Base-by-base conservation (phyloP, 345 rosid species). In the Citropsis articulata region DNA sequence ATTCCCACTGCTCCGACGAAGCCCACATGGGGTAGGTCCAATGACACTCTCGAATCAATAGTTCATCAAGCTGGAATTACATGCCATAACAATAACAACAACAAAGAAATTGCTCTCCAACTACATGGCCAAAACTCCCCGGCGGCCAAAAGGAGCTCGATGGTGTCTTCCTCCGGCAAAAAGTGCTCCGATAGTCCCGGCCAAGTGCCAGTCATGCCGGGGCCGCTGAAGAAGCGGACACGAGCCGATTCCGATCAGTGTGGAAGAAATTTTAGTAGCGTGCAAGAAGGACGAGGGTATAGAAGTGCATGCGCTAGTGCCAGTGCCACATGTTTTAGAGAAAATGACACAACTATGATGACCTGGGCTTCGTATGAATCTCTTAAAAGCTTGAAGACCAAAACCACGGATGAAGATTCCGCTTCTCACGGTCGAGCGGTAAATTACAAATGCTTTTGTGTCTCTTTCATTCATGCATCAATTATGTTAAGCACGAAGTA, bases 341-440 rank as follows among this genome's bases (percentile, higher is more conserved):
- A 81, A 6, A 83, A 79, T 22, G 86, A 86, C n/a, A 66, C 68
- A 7, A 81, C 82, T 6, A 77, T 71, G 79, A 82, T 71, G 88
- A 83, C 87, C 6, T 85, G 87, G 88, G 64, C 82, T 70, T 87
- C 90, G 13, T 81, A 80, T 71, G 93, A 88, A 24, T 88, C 92
- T 33, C 79, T 83, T 40, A 73, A 57, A 60, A 85, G 82, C 82
- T 83, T 83, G 75, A 86, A 83, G 81, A 81, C 85, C 36, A 89
- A 90, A 80, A 80, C 81, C 66, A 75, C 83, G 0, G 88, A 89
- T 6, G 88, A 86, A 25, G 93, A 88, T 80, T 86, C 82, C 28
- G 69, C 82, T 75, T 81, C 71, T 72, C 90, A 75, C 28, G 68
- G 72, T n/a, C 88, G 86, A 84, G 88, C 89, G 79, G 97, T 92